phyloP scores from a whole-genome alignment of 2,329 filamentous ascomycete genomes.

The Apiospora saccharicola region DNA sequence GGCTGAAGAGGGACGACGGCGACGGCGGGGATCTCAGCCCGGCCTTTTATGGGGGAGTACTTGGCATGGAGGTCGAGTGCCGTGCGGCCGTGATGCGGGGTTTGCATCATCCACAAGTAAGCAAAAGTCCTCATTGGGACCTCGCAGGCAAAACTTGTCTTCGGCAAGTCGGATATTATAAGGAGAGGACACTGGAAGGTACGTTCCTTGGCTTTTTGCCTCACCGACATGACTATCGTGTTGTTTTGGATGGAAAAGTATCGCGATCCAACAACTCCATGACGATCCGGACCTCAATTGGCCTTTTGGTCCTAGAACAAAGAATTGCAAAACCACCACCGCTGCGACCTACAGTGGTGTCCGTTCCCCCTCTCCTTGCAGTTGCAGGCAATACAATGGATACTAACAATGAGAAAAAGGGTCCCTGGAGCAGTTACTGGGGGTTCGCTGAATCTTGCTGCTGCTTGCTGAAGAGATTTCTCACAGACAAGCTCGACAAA shows the following conservation, averaged over 20 bases:
- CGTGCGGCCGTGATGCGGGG: conserved; percentile 11
- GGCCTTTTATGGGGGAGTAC: background rate
- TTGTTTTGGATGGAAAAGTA: conserved; percentile 16
- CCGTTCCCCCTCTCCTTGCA: background rate
- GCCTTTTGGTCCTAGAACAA: background rate
- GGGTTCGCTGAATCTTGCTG: background rate
- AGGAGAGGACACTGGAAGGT: background rate
- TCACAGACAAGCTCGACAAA: background rate
- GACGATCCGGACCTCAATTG: background rate
- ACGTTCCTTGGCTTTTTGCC: background rate
- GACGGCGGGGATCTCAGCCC: background rate
- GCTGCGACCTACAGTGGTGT: background rate
- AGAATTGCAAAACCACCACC: conserved; percentile 4
- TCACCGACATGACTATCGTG: background rate
- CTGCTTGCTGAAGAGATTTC: conserved; percentile 13
- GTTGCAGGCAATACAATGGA: background rate
- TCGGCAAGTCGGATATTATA: background rate
- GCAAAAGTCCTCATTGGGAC: background rate
- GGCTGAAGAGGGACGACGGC: background rate
- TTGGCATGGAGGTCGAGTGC: background rate
- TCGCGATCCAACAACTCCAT: conserved; percentile 11
- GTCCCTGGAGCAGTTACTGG: background rate
- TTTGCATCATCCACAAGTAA: background rate
- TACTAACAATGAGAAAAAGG: background rate
- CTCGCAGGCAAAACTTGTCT: background rate